Conservation (phyloP, 192 early-diverging fungal species). For the Paraglomus occultum region DNA sequence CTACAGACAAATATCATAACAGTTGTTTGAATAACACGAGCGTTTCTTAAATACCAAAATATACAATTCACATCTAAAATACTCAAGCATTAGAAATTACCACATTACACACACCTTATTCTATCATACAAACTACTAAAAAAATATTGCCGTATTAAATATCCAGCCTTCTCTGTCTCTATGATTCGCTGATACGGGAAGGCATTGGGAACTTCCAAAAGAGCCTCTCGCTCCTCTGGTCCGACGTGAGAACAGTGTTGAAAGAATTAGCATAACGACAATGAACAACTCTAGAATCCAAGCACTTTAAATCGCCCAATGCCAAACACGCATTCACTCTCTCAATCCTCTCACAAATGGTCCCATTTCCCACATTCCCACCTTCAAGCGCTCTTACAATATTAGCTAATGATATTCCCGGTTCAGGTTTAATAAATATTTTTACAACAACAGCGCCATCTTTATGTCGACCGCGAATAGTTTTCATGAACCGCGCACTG, state of each 20-base stretch:
- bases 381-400: conserved; percentile 58
- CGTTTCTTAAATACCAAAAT: no score
- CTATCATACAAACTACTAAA: conserved; percentile 96
- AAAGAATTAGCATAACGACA: not conserved
- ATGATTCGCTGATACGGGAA: conserved; percentile 76
- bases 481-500: conserved; percentile 93
- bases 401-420: conserved; percentile 53
- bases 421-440: conserved; percentile 87
- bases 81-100: not conserved
- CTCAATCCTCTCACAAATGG: no score
- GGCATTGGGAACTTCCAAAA: conserved; percentile 72
- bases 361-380: conserved; percentile 21
- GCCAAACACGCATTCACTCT: no score
- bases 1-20: conserved; percentile 41
- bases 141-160: conserved; percentile 84
- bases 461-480: conserved; percentile 76
- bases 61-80: not conserved
- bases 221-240: conserved; percentile 61
- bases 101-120: conserved; percentile 59
- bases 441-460: conserved; percentile 88
- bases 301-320: not conserved
- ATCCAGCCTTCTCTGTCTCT: conserved; percentile 89
- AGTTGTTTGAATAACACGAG: no score
- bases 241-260: not conserved
- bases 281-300: not conserved